Evolutionary conservation across 192 early-diverging fungal genomes (phyloP).

Genomic region (Linnemannia zychae): DNA sequence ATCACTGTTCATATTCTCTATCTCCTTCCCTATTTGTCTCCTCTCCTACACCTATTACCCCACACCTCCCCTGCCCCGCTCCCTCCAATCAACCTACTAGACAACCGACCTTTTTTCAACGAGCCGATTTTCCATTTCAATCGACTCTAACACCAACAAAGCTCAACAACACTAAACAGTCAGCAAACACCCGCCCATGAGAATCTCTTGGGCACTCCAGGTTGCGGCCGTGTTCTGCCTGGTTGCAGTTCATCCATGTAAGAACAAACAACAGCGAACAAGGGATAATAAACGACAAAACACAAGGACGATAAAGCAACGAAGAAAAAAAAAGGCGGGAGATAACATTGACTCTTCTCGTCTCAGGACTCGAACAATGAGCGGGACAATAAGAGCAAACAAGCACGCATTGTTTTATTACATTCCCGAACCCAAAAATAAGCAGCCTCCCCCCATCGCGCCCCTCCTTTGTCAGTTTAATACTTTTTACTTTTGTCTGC

Average conservation of each 20-base stretch:
- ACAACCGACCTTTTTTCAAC: background rate
- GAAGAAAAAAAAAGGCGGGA: no score
- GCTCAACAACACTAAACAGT: background rate
- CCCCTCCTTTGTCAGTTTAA: background rate
- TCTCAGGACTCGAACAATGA: no score
- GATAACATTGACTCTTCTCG: no score
- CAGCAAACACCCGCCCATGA: slow-evolving; percentile 21
- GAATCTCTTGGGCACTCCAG: slow-evolving; percentile 56
- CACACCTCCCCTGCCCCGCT: background rate
- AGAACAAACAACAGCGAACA: background rate
- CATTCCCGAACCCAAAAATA: background rate
- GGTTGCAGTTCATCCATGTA: slow-evolving; percentile 46
- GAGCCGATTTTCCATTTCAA: background rate
- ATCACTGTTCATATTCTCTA: background rate
- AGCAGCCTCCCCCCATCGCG: background rate
- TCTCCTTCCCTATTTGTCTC: background rate
- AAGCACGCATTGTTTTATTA: background rate
- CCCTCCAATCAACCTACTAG: background rate
- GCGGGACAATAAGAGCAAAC: background rate
- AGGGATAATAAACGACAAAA: background rate
- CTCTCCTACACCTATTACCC: background rate
- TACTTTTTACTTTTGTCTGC: background rate
- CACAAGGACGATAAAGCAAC: no score
- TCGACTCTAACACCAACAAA: background rate
- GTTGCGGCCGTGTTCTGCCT: slow-evolving; percentile 52